phyloP scores from a whole-genome alignment of 371 early-diverging fungal species.

The Mortierella sp. region DNA sequence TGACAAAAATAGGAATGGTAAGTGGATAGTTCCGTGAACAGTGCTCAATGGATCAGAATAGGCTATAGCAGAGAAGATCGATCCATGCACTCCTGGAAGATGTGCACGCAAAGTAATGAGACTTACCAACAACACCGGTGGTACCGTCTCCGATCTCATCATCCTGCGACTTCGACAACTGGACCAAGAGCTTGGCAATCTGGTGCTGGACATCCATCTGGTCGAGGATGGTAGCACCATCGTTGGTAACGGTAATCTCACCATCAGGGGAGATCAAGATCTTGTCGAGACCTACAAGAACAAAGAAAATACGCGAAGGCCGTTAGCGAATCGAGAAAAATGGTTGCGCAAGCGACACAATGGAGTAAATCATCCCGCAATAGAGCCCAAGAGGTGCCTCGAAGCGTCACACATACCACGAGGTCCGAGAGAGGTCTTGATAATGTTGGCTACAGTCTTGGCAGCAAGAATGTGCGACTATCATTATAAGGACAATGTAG shows the following conservation, averaged over 20 bases:
- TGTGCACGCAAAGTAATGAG: neutral
- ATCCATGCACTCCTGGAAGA: neutral
- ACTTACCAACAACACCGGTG: slow-evolving; percentile 98
- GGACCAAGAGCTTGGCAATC: slow-evolving; percentile 98
- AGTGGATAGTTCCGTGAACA: neutral
- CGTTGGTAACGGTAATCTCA: slow-evolving; percentile 99
- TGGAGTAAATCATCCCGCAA: neutral
- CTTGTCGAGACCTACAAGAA: slow-evolving; percentile 95
- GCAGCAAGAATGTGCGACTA: slow-evolving; percentile 98
- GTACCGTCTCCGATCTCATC: slow-evolving; percentile 99
- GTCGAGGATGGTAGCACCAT: slow-evolving; percentile 99
- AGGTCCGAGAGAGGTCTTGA: slow-evolving; percentile 99
- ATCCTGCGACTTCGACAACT: slow-evolving; percentile 99
- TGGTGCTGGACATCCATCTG: slow-evolving; percentile 99
- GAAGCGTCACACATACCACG: slow-evolving; percentile 76
- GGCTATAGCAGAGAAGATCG: neutral
- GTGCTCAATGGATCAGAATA: neutral
- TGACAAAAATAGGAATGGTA: slow-evolving; percentile 8
- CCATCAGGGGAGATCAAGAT: slow-evolving; percentile 99
- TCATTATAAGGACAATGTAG: slow-evolving; percentile 25
- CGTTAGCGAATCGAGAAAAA: slow-evolving; percentile 1
- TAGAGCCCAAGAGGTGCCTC: neutral
- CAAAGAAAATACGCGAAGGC: neutral
- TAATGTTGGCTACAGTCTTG: slow-evolving; percentile 95
- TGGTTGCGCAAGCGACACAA: neutral